Base-by-base conservation (phyloP, 495 filamentous ascomycete species). In the Viridothelium virens region DNA sequence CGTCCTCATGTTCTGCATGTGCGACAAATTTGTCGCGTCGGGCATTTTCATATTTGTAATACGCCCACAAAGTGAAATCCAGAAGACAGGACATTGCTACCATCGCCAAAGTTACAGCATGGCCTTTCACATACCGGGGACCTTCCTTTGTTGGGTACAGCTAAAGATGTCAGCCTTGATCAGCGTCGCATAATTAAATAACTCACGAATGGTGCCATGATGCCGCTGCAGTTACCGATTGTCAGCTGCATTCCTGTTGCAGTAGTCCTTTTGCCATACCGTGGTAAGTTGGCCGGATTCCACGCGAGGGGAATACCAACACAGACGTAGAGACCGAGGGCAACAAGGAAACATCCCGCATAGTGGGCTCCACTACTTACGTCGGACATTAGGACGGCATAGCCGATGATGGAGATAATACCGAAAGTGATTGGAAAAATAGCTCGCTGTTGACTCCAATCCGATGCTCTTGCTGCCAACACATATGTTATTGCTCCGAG, bases 291-390 rank as follows among this genome's bases (percentile, higher is more conserved):
- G 7, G 75, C 80, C 18, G 82, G 81, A 34, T 84, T 67, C 89
- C 89, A 91, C 37, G 88, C 86, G 37, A 91, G 77, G 9, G 89
- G 88, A 47, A 91, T 67, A 0, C 88, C 89, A 12, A 90, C 87
- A 0, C 81, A 74, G 6, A 90, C 85, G 68, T 91, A 92, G 2
- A 91, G 74, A 0, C 89, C 89, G 69, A 85, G 78, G 0, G 89
- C 89, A 2, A 91, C 82, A 47, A 91, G 75, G 69, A 90, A 84
- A 61, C 87, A 89, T 14, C 86, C 89, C 50, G 67, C 87, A 67
- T 91, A 92, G 69, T 88, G 86, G 10, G 87, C 87, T 0, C 85
- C 85, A 0, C 81, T 77, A 1, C 81, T 77, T 2, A 81, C 77
- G 65, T 84, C 76, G 4, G 85, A 82, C 38, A 91, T 78, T 56